Evolutionary conservation across 768 basidiomycete species (phyloP).

Genomic region (Russula foetens): DNA sequence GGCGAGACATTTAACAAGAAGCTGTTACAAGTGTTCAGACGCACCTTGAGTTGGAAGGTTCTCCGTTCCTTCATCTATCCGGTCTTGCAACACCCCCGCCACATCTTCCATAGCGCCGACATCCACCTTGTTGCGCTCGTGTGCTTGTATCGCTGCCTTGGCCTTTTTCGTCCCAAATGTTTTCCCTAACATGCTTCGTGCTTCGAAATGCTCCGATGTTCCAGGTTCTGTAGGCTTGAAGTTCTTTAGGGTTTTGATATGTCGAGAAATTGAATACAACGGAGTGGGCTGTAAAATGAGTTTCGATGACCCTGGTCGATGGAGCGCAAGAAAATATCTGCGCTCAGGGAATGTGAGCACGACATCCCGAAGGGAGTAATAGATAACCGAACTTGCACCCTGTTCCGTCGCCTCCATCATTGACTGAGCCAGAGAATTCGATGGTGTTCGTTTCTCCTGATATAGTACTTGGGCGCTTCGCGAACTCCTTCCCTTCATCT

Average conservation of each 20-base stretch:
- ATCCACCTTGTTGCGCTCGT: slow-evolving; percentile 87
- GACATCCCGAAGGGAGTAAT: no score
- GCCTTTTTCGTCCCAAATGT: slow-evolving; percentile 96
- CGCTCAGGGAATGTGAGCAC: neutral
- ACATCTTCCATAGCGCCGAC: slow-evolving; percentile 81
- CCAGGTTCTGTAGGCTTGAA: slow-evolving; percentile 44
- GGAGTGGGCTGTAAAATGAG: slow-evolving; percentile 61
- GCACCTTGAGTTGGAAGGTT: slow-evolving; percentile 63
- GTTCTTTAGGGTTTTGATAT: slow-evolving; percentile 79
- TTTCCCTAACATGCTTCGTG: slow-evolving; percentile 75
- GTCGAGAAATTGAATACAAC: slow-evolving; percentile 61
- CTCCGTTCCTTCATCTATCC: slow-evolving; percentile 66
- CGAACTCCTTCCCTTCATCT: slow-evolving; percentile 28
- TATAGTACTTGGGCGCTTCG: slow-evolving; percentile 36
- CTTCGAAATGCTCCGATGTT: slow-evolving; percentile 48
- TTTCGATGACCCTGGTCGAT: slow-evolving; percentile 66
- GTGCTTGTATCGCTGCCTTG: slow-evolving; percentile 73
- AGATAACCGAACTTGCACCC: slow-evolving; percentile 56
- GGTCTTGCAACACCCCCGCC: slow-evolving; percentile 71
- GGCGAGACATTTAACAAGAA: neutral
- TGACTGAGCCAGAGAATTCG: slow-evolving; percentile 68
- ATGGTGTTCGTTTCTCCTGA: slow-evolving; percentile 80
- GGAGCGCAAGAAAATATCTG: slow-evolving; percentile 80
- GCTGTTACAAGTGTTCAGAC: slow-evolving; percentile 21
- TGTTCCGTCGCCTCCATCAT: slow-evolving; percentile 39